These are phyloP conservation scores for Penicillium cataractarum DNA, from an alignment of 495 filamentous ascomycete species.

Conservation along the genomic window DNA sequence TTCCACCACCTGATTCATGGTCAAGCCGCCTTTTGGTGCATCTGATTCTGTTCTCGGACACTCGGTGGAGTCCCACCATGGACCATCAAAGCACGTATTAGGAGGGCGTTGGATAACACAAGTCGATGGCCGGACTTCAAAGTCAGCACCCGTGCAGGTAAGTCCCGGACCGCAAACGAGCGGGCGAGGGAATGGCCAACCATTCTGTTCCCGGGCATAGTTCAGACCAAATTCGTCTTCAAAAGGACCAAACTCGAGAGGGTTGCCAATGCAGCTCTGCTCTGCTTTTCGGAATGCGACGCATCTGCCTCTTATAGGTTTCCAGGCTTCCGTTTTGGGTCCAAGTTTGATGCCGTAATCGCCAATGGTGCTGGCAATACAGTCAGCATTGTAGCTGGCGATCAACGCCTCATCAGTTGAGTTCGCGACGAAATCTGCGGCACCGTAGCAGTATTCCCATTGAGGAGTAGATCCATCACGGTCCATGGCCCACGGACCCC, in stretches of 20 bases:
- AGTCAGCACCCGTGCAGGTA: slow-evolving; percentile 4
- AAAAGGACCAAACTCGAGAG: slow-evolving; percentile 2
- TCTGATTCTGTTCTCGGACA: slow-evolving; percentile 3
- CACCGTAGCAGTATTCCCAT: slow-evolving; percentile 4
- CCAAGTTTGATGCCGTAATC: slow-evolving; percentile 4
- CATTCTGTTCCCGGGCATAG: slow-evolving; percentile 4
- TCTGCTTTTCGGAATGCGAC: slow-evolving; percentile 1
- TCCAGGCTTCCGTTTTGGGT: slow-evolving; percentile 2
- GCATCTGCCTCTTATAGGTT: slow-evolving; percentile 2
- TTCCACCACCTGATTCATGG: slow-evolving; percentile 2
- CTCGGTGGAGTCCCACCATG: slow-evolving; percentile 1
- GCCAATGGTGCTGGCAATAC: slow-evolving; percentile 3
- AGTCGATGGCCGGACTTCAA: slow-evolving; percentile 1
- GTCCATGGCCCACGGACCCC: slow-evolving; percentile 2
- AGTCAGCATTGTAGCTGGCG: slow-evolving; percentile 2
- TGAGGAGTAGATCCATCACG: slow-evolving; percentile 3
- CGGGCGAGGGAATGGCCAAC: slow-evolving; percentile 1
- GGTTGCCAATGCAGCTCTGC: slow-evolving; percentile 3
- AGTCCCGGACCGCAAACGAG: slow-evolving; percentile 1
- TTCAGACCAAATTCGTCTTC: slow-evolving; percentile 6
- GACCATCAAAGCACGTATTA: slow-evolving; percentile 1
- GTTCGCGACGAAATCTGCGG: not conserved
- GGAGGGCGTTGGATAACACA: slow-evolving; percentile 2
- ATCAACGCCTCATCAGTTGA: slow-evolving; percentile 2
- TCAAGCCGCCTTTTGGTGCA: slow-evolving; percentile 1